A percentile compares a stretch with the other conserved stretches of the same genome.
Conservation (phyloP, 2,329 filamentous ascomycete genomes). For the Botrytis galanthina region DNA sequence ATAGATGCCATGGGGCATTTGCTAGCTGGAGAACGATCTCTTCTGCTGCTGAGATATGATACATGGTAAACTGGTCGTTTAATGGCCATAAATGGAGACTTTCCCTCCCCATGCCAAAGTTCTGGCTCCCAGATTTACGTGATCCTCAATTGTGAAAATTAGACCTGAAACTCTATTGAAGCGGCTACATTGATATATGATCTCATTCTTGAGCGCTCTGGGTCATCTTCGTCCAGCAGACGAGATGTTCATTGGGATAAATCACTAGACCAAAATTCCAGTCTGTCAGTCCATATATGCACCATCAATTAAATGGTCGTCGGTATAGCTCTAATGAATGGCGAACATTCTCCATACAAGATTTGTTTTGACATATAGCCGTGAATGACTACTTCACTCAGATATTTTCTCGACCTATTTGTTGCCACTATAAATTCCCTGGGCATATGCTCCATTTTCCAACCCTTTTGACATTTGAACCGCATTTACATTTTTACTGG, state of each 20-base stretch:
- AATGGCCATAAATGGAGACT: slow-evolving; percentile 3
- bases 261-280: background rate
- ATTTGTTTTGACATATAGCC: background rate
- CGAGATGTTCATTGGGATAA: background rate
- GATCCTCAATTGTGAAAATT: background rate
- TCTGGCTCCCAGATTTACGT: background rate
- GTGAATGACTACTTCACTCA: background rate
- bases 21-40: background rate
- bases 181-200: background rate
- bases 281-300: background rate
- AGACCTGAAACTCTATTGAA: background rate
- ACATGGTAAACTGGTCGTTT: background rate
- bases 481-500: background rate
- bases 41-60: background rate
- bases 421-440: background rate
- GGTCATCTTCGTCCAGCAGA: background rate
- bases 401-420: background rate
- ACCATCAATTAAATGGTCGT: background rate
- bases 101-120: background rate
- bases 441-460: background rate
- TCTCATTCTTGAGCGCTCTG: background rate
- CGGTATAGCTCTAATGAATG: background rate
- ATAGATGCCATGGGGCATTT: background rate
- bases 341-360: background rate
- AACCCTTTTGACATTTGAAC: background rate